Evolutionary conservation across 257 asterid species (phyloP).

Genomic region (Euphrasia confusa): DNA sequence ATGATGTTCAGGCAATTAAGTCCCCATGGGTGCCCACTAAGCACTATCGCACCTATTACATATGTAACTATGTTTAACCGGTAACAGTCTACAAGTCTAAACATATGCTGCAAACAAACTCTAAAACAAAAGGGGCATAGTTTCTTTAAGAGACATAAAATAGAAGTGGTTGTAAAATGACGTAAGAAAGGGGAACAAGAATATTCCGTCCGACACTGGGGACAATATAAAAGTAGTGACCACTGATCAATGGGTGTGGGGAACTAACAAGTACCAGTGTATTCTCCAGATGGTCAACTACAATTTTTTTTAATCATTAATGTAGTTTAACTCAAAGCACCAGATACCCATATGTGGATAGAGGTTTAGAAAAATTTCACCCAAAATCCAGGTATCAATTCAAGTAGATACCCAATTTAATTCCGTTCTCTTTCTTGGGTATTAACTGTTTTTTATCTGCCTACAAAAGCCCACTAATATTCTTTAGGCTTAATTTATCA

Average conservation of each 20-base stretch:
- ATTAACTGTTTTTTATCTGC: background rate
- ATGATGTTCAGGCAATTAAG: background rate
- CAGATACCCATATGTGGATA: background rate
- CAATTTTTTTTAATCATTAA: no score
- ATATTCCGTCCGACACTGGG: background rate
- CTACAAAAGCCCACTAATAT: background rate
- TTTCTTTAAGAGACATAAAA: background rate
- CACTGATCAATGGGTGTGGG: background rate
- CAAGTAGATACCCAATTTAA: background rate
- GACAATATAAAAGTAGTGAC: background rate
- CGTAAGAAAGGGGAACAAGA: background rate
- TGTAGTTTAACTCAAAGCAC: background rate
- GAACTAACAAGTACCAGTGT: background rate
- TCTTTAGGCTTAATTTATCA: background rate
- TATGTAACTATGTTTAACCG: background rate
- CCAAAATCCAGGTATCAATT: background rate
- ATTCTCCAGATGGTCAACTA: background rate
- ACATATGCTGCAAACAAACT: background rate
- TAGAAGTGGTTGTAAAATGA: conserved; percentile 1
- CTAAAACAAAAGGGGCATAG: background rate
- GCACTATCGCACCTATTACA: background rate
- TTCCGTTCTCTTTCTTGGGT: background rate
- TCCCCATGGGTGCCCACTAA: background rate
- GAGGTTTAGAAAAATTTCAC: background rate
- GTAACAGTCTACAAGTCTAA: background rate